Evolutionary conservation across 176 grass and related monocot genomes (phyloP).

Genomic region (Ensete ventricosum): DNA sequence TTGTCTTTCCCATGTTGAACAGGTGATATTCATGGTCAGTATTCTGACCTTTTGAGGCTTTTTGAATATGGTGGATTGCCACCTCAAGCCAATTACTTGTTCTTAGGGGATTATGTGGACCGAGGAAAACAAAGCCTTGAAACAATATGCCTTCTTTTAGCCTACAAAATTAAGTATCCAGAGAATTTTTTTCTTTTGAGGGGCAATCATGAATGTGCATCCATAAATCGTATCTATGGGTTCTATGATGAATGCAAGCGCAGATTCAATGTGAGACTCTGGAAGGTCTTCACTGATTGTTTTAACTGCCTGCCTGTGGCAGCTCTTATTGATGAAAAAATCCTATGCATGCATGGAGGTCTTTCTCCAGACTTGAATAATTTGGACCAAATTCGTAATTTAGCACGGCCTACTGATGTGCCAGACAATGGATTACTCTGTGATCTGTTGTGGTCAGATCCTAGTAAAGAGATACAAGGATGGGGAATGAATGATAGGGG

Average conservation of each 20-base stretch:
- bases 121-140: conserved; percentile 9
- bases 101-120: conserved; percentile 9
- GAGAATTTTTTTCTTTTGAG: conserved; percentile 9
- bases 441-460: conserved; percentile 1
- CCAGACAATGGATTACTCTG: conserved; percentile 4
- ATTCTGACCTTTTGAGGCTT: conserved; percentile 1
- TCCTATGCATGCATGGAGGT: conserved; percentile 8
- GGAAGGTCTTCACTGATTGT: conserved; percentile 8
- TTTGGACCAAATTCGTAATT: conserved; percentile 3
- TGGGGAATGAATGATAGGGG: conserved; percentile 7
- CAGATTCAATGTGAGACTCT: conserved; percentile 9
- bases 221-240: conserved; percentile 4
- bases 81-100: conserved; percentile 11
- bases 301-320: conserved; percentile 9
- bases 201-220: conserved; percentile 12
- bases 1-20: background rate
- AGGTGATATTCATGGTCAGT: conserved; percentile 13
- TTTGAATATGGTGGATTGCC: conserved; percentile 7
- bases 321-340: conserved; percentile 7
- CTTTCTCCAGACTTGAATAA: conserved; percentile 4
- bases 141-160: conserved; percentile 13
- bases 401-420: background rate
- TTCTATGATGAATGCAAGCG: conserved; percentile 8
- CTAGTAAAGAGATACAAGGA: conserved; percentile 3
- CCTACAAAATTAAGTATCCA: conserved; percentile 9